Conservation (phyloP, 2,329 filamentous ascomycete genomes). For the Drechslera avenae region DNA sequence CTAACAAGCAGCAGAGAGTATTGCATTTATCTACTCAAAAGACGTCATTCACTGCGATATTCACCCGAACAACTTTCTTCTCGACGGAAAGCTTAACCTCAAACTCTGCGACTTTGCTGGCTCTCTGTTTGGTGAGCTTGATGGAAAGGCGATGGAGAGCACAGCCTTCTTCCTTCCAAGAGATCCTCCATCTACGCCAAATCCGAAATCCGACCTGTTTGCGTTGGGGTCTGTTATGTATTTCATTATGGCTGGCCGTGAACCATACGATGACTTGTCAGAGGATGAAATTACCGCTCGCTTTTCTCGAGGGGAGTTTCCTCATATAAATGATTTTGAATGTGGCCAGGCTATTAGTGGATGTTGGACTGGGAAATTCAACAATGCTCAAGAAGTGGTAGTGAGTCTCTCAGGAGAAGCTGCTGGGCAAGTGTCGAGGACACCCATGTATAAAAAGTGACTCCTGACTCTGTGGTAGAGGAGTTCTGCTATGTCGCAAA, state of each 20-base stretch:
- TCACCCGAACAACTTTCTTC: conserved; percentile 48
- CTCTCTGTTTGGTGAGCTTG: conserved; percentile 38
- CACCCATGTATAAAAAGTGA: too few relatives aligned
- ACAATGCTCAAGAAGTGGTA: conserved; percentile 21
- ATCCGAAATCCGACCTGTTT: conserved; percentile 42
- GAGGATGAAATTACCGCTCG: conserved; percentile 36
- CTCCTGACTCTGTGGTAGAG: too few relatives aligned
- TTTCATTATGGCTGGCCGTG: conserved; percentile 41
- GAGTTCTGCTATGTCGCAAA: too few relatives aligned
- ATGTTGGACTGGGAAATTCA: conserved; percentile 35
- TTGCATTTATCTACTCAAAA: conserved; percentile 45
- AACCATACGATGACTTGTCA: conserved; percentile 37
- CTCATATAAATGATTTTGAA: conserved; percentile 28
- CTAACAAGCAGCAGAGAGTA: conserved; percentile 31
- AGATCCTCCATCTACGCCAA: conserved; percentile 19
- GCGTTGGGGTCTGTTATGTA: conserved; percentile 46
- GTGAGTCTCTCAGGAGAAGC: background rate
- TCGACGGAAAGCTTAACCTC: conserved; percentile 45
- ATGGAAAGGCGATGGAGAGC: conserved; percentile 27
- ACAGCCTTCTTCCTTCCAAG: conserved; percentile 24
- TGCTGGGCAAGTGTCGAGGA: too few relatives aligned
- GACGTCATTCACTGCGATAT: conserved; percentile 51
- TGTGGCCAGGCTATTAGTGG: conserved; percentile 37
- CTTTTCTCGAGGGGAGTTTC: conserved; percentile 35
- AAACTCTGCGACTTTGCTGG: conserved; percentile 49